phyloP scores from a whole-genome alignment of 2,329 filamentous ascomycete species.

The Didymella exigua region DNA sequence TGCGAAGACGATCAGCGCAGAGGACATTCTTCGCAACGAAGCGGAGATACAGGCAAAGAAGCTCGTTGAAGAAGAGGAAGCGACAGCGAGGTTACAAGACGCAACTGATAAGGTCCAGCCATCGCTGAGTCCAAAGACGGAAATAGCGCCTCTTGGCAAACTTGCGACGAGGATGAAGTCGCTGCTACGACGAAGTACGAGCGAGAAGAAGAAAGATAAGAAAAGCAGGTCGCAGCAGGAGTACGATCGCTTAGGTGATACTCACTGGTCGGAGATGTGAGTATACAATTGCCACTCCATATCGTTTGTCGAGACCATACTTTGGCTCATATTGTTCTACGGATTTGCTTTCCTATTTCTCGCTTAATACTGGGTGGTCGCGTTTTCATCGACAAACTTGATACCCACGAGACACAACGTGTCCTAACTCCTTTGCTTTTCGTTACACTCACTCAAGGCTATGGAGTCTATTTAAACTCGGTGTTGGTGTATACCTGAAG shows the following conservation, averaged over 20 bases:
- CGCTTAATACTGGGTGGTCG: conserved; percentile 9
- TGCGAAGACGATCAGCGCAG: background rate
- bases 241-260: conserved; percentile 39
- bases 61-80: conserved; percentile 18
- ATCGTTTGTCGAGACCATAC: background rate
- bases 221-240: conserved; percentile 29
- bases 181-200: conserved; percentile 33
- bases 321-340: background rate
- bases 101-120: conserved; percentile 17
- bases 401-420: conserved; percentile 8
- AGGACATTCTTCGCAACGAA: conserved; percentile 23
- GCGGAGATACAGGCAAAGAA: conserved; percentile 21
- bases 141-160: conserved; percentile 33
- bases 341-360: background rate
- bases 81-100: background rate
- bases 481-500: background rate
- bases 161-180: conserved; percentile 41
- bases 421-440: background rate
- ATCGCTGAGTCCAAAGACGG: conserved; percentile 17
- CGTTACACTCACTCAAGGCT: conserved; percentile 1
- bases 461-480: background rate
- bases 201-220: conserved; percentile 36
- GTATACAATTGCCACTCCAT: background rate
- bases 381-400: conserved; percentile 1
- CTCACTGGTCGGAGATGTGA: conserved; percentile 48